Evolutionary conservation across 2,329 filamentous ascomycete species (phyloP), one percentile per base, ranked within the genome.

Genomic region (Aspergillus quadrilineatus): DNA sequence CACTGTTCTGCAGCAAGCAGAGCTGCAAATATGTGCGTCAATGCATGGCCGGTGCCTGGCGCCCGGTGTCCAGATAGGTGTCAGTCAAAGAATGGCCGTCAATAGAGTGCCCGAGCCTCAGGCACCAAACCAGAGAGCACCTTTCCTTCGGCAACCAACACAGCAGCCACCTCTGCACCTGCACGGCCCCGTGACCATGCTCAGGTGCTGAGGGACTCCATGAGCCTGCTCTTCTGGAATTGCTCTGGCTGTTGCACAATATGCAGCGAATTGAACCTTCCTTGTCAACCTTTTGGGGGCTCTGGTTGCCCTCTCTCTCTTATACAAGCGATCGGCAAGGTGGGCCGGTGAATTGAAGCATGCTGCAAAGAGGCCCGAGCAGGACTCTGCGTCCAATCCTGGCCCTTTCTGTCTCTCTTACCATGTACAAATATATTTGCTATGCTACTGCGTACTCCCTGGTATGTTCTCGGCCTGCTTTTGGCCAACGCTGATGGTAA

Each of bases 1-100:
- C 26, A 29, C 36, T 53, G 42, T 49, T 41, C 55, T 45, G 48
- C 36, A 56, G 54, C 41, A 51, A 36, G 46, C 45, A 39, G 34
- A n/a, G 12, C 9, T 15, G 15, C 9, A 22, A 3, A 22, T 43
- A 43, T 22, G 41, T 34, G 32, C 34, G 34, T 37, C 10, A 2
- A 37, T 37, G 34, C 34, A 37, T 5, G 34, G 1, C 34, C 22
- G 22, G 22, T 22, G 22, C 22, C 22, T 22, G 22, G 22, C 22
- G 22, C 22, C 22, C 22, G 22, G 22, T 22, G 22, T 22, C 22
- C 22, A 22, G 22, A 22, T 22, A 22, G 22, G 22, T 22, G 22
- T 22, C 22, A 22, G 22, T 22, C 22, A 22, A 22, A 22, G 22
- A 22, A 22, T 22, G 22, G 22, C 22, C 3, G 22, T 22, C 22